Conservation (phyloP, 2,329 filamentous ascomycete genomes). For the Zopfia rhizophila region DNA sequence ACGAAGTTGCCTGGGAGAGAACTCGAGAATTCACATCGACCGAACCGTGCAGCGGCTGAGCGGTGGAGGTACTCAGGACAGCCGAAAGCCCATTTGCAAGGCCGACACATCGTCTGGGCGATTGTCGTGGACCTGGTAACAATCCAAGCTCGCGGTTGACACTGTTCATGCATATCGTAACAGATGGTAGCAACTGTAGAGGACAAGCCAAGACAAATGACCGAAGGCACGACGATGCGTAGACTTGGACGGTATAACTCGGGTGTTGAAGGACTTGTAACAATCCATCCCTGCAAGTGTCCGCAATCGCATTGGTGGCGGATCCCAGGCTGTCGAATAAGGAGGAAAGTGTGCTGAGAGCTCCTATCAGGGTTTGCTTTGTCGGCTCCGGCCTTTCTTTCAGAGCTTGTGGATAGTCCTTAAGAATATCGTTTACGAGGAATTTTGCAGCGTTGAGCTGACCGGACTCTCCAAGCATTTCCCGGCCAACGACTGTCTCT, state of each 20-base stretch:
- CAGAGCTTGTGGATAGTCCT: constrained; percentile 91
- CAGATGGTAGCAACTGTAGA: constrained; percentile 87
- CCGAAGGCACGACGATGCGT: constrained; percentile 86
- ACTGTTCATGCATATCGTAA: constrained; percentile 97
- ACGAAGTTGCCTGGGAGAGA: constrained; percentile 86
- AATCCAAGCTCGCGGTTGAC: constrained; percentile 85
- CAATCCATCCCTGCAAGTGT: constrained; percentile 84
- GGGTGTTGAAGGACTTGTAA: constrained; percentile 93
- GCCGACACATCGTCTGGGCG: constrained; percentile 84
- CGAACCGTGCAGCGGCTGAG: constrained; percentile 91
- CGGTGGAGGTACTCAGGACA: constrained; percentile 86
- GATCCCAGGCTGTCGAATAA: constrained; percentile 84
- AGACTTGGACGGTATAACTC: constrained; percentile 94
- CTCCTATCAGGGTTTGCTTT: constrained; percentile 83
- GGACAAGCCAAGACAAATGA: constrained; percentile 90
- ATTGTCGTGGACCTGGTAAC: constrained; percentile 78
- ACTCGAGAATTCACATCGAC: constrained; percentile 95
- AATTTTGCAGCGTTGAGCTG: constrained; percentile 84
- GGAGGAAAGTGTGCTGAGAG: constrained; percentile 81
- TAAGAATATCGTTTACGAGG: constrained; percentile 87
- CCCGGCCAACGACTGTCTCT: constrained; percentile 82
- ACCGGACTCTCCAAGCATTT: constrained; percentile 88
- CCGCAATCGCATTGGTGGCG: constrained; percentile 80
- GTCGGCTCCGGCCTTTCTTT: constrained; percentile 88
- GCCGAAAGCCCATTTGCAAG: constrained; percentile 93